A percentile compares a stretch with the other conserved stretches of the same genome.
Conservation (phyloP, 1,139 yeast genomes). For the Arxiozyma slooffiae region DNA sequence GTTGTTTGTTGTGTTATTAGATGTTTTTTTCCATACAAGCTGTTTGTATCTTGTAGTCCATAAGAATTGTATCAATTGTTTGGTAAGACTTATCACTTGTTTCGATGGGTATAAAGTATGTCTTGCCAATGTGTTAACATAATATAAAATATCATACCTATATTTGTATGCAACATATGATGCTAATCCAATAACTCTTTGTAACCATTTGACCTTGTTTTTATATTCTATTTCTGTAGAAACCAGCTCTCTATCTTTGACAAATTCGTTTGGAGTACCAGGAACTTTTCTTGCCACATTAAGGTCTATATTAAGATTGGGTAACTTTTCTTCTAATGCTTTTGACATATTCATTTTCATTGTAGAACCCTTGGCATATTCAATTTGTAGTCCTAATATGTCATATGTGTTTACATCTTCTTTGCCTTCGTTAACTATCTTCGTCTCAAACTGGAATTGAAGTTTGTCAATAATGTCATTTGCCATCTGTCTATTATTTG, state of each 20-base stretch:
- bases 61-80: background rate
- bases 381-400: background rate
- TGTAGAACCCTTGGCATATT: background rate
- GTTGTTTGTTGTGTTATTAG: too few species aligned
- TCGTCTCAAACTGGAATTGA: background rate
- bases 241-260: background rate
- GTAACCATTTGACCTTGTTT: constrained; percentile 5
- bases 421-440: background rate
- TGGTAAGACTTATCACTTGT: too few species aligned
- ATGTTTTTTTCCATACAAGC: too few species aligned
- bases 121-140: constrained; percentile 6
- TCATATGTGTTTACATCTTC: background rate
- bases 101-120: constrained; percentile 2
- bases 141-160: constrained; percentile 4
- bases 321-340: background rate
- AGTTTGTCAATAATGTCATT: background rate
- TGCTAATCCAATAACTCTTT: constrained; percentile 3
- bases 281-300: background rate
- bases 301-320: background rate
- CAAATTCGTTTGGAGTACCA: background rate
- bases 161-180: constrained; percentile 7
- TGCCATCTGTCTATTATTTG: background rate
- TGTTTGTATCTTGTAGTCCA: too few species aligned
- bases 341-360: background rate
- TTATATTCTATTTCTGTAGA: background rate